Evolutionary conservation across 1,139 yeast species (phyloP).

Genomic region (Meyerozyma smithsonii): DNA sequence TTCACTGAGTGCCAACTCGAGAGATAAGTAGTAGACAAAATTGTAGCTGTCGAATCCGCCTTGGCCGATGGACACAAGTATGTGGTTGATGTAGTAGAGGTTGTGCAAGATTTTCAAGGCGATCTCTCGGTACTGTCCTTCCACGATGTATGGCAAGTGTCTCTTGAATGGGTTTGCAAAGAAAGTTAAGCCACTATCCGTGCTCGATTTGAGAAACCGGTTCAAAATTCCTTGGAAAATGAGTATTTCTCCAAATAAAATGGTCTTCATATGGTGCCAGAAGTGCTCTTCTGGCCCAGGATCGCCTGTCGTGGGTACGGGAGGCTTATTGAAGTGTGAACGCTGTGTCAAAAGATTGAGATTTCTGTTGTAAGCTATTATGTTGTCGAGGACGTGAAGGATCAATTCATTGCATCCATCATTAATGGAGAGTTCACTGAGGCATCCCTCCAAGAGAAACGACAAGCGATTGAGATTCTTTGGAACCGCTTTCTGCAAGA

Average conservation of each 20-base stretch:
- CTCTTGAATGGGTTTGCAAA: conserved; percentile 9
- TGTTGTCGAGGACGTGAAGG: conserved; percentile 14
- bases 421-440: conserved; percentile 17
- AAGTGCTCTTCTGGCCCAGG: conserved; percentile 19
- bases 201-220: conserved; percentile 24
- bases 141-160: conserved; percentile 7
- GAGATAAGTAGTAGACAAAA: conserved; percentile 51
- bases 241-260: conserved; percentile 47
- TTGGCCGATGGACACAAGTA: conserved; percentile 56
- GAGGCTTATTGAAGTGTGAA: conserved; percentile 19
- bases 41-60: conserved; percentile 71
- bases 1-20: conserved; percentile 40
- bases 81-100: conserved; percentile 51
- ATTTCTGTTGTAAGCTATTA: conserved; percentile 24
- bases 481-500: conserved; percentile 37
- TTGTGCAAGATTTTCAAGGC: conserved; percentile 37
- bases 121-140: conserved; percentile 24
- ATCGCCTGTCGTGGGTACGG: conserved; percentile 10
- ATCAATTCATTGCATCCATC: conserved; percentile 18
- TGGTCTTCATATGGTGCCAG: conserved; percentile 37
- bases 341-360: conserved; percentile 22
- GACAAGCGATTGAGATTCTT: conserved; percentile 49
- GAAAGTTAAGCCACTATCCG: conserved; percentile 8
- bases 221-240: conserved; percentile 54
- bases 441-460: conserved; percentile 37